Evolutionary conservation across 495 filamentous ascomycete species (phyloP).

Genomic region (Tuber borchii): DNA sequence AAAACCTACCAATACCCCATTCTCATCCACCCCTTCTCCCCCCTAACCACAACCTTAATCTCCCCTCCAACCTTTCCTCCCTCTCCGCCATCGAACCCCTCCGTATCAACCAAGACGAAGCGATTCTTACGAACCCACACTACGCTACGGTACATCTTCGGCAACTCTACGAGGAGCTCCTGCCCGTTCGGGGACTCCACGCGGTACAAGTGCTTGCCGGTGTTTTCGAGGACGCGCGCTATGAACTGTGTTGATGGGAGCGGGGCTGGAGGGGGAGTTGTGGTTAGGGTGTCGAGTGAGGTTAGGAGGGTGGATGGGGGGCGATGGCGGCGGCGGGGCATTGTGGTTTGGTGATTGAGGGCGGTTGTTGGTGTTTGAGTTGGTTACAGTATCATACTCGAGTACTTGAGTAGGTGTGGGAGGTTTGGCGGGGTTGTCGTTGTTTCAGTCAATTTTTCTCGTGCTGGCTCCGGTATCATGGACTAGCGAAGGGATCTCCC

Average conservation of each 20-base stretch:
- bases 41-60: constrained; percentile 84
- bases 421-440: background rate
- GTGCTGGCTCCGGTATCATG: background rate
- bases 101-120: constrained; percentile 74
- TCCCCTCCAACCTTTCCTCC: constrained; percentile 71
- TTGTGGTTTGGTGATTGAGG: background rate
- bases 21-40: constrained; percentile 89
- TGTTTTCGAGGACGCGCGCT: constrained; percentile 66
- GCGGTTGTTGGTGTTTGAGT: background rate
- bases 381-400: no score
- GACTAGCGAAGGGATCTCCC: background rate
- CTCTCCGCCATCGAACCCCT: constrained; percentile 56
- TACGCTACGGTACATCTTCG: constrained; percentile 72
- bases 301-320: constrained; percentile 12
- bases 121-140: constrained; percentile 85
- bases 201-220: constrained; percentile 80
- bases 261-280: constrained; percentile 62
- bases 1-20: constrained; percentile 71
- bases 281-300: constrained; percentile 43
- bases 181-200: constrained; percentile 53
- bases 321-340: background rate
- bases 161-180: constrained; percentile 66
- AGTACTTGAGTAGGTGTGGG: background rate
- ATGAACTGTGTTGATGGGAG: constrained; percentile 62
- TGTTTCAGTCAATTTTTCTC: background rate